phyloP scores from a whole-genome alignment of 73 alveolate genomes.

The Uronychia setigera region DNA sequence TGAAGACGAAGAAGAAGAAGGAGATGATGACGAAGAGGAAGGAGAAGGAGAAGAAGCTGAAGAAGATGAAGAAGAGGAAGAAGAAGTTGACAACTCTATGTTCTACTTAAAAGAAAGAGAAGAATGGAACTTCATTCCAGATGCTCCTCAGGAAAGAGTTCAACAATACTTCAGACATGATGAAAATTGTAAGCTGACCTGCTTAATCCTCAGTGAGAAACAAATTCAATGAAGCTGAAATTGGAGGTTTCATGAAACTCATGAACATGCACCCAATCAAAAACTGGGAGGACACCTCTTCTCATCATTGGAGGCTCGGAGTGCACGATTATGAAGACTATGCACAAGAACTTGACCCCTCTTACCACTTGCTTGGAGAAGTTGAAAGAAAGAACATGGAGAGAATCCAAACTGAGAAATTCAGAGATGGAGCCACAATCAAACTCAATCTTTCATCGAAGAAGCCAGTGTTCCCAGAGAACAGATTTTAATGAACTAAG shows the following conservation, averaged over 20 bases:
- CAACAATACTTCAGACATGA: slow-evolving; percentile 1
- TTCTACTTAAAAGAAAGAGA: slow-evolving; percentile 12
- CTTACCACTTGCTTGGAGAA: slow-evolving; percentile 58
- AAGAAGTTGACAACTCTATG: slow-evolving; percentile 15
- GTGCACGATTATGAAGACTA: slow-evolving; percentile 38
- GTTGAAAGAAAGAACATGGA: slow-evolving; percentile 59
- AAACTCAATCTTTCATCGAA: slow-evolving; percentile 41
- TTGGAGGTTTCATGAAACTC: slow-evolving; percentile 62
- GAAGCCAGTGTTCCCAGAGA: slow-evolving; percentile 26
- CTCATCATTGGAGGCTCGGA: slow-evolving; percentile 50
- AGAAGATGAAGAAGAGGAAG: slow-evolving; percentile 60
- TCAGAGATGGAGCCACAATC: slow-evolving; percentile 62
- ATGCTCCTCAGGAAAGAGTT: too few relatives aligned
- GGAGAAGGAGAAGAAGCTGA: slow-evolving; percentile 61
- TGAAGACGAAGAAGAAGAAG: slow-evolving; percentile 56
- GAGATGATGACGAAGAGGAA: slow-evolving; percentile 42
- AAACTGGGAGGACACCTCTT: slow-evolving; percentile 47
- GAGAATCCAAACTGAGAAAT: slow-evolving; percentile 29
- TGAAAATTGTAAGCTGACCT: not conserved
- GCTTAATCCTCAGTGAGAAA: slow-evolving; percentile 18
- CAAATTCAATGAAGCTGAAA: slow-evolving; percentile 48
- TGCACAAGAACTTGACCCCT: slow-evolving; percentile 59
- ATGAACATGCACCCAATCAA: slow-evolving; percentile 45
- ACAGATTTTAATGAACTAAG: too few relatives aligned
- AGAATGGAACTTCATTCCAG: too few relatives aligned